Evolutionary conservation across 1,284 basidiomycete genomes (phyloP), one percentile per base, ranked within the genome.

Genomic region (Lignosus rhinocerotis): DNA sequence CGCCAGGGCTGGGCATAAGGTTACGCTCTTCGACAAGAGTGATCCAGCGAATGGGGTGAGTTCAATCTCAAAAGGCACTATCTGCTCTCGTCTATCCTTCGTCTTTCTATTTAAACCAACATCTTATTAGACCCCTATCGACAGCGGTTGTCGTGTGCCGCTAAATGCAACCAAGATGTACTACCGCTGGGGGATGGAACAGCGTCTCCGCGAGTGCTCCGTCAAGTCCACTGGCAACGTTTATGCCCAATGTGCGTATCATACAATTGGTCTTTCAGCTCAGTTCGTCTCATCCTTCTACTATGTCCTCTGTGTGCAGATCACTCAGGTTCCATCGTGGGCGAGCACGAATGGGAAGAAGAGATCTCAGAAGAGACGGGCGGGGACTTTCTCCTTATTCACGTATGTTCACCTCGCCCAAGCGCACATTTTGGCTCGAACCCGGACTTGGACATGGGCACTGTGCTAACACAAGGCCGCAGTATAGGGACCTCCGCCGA

Each of bases 181-280:
- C 21, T 61, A 63, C 21, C 65, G 71, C 11, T 74, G 72, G 72
- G 71, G 70, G 10, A 57, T 73, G 59, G 64, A 62, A 34, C 58
- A 69, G 16, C 59, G 69, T 39, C 51, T 74, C 19, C 52, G 49
- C 19, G 51, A 58, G 14, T 44, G 56, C 36, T 45, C 65, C 1
- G 42, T 64, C 21, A 55, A 57, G 41, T 60, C 64, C 16, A 32
- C 42, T 30, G 60, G 58, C 33, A 21, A 67, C 31, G 42, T 62
- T 39, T 68, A 64, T 51, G 62, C 63, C 16, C 33, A 33, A 17
- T 66, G 64, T 60, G 49, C 46, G 56, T 21, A 21, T 12, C 34
- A 10, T 32, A n/a, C 19, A 19, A 17, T 17, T 11, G 16, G 16
- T 19, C 19, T 38, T 14, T 9, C 17, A n/a, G 5, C 25, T 11